Percentiles rank a stretch among this genome's conserved stretches.
Evolutionary conservation across 768 basidiomycete genomes (phyloP).

Genomic region (Suillus sp.): DNA sequence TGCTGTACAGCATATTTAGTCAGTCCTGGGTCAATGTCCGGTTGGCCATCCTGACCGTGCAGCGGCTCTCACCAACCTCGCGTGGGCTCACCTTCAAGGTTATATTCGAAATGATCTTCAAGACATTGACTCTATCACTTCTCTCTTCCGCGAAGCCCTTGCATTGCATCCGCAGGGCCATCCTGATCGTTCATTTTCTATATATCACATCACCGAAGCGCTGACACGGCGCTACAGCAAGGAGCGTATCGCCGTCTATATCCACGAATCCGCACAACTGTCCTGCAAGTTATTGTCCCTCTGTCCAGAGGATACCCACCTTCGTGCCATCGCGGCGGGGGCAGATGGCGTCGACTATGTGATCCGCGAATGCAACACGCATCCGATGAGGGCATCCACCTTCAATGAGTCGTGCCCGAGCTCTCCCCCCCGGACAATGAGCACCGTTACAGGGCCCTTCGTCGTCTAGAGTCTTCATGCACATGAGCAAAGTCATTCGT

Average conservation of each 20-base stretch:
- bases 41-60: neutral
- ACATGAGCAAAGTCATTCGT: neutral
- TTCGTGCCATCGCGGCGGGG: neutral
- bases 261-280: neutral
- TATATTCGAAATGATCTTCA: neutral
- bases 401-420: neutral
- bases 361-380: neutral
- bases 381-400: neutral
- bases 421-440: neutral
- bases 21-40: neutral
- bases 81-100: neutral
- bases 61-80: neutral
- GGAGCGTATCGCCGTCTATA: neutral
- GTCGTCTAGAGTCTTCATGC: neutral
- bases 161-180: neutral
- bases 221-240: neutral
- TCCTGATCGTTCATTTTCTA: neutral
- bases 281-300: neutral
- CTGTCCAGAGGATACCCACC: neutral
- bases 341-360: neutral
- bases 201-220: neutral
- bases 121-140: neutral
- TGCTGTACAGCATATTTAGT: neutral
- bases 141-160: neutral
- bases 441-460: too few relatives aligned